phyloP scores from a whole-genome alignment of 441 rosid species.

The Brassica hybrid region DNA sequence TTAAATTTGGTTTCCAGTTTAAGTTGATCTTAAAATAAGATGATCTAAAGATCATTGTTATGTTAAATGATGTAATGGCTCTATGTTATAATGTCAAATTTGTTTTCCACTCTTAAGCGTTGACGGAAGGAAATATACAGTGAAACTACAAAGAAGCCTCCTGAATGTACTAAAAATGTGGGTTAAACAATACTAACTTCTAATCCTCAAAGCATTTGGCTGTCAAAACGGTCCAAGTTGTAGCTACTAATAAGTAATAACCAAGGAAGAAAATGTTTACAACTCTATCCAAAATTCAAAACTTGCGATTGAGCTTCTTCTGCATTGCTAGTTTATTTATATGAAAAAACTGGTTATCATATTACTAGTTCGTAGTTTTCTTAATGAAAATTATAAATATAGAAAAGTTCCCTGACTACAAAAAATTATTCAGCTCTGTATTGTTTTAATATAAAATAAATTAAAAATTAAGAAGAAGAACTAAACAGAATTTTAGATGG shows the following conservation, averaged over 20 bases:
- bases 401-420: too few species aligned
- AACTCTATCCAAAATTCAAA: too few species aligned
- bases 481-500: too few species aligned
- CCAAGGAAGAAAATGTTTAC: background rate
- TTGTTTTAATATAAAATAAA: too few species aligned
- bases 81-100: conserved; percentile 4
- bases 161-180: background rate
- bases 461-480: too few species aligned
- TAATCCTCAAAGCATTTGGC: background rate
- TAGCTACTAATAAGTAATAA: conserved; percentile 5
- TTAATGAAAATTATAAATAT: too few species aligned
- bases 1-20: conserved; percentile 7
- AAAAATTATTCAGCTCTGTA: too few species aligned
- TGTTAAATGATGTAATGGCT: conserved; percentile 4
- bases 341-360: too few species aligned
- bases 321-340: too few species aligned
- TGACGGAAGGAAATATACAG: conserved; percentile 1
- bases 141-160: background rate
- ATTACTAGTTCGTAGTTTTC: too few species aligned
- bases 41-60: conserved; percentile 11
- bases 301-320: too few species aligned
- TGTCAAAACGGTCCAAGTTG: conserved; percentile 11
- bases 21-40: conserved; percentile 8
- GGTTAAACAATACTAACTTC: conserved; percentile 1
- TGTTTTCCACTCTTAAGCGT: conserved; percentile 24